Evolutionary conservation across 352 stramenopile genomes (phyloP), one percentile per base, ranked within the genome.

Genomic region (Pythium sp.): DNA sequence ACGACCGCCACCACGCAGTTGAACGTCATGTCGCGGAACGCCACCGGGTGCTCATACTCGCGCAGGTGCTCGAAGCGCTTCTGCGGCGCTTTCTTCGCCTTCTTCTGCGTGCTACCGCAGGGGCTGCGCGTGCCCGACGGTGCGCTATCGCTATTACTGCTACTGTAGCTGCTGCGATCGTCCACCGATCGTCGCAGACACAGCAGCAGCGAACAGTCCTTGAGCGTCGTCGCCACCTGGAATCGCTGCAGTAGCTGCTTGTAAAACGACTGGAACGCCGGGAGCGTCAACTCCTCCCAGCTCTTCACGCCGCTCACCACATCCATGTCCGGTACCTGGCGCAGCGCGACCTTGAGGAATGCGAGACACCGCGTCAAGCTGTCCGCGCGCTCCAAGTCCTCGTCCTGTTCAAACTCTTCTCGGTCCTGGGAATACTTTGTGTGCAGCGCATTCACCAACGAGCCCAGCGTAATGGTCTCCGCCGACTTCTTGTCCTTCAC

Each of bases 1-100:
- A 95, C 88, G 60, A 97, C 85, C 0, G 86, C 88, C 58, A 94
- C 79, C 22, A 93, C 85, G 67, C 82, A 94, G 58, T 92, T 78
- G 68, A 92, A 95, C 62, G 72, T 75, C 74, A 91, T 73, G 68
- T 89, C 76, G 18, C 82, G 76, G 58, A 91, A 92, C 53, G 71
- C 69, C 5, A 92, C 67, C 3, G 72, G 67, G 73, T 93, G 82
- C 67, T 92, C 81, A 67, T 82, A 93, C 78, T 91, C 84, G 62
- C 72, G 43, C 46, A 92, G 59, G 67, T 92, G 84, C 60, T 88
- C 80, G 51, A 92, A 90, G 20, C 68, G 77, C 53, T 75, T 76
- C 34, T 61, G 57, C 14, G 55, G 41, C 24, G 7, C 9, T 34
- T 58, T 70, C 28, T 47, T 24, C 38, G 20, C 22, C 53, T 57